These are phyloP conservation scores for Exserohilum turcica DNA, from an alignment of 2,329 filamentous ascomycete species.

Conservation along the genomic window DNA sequence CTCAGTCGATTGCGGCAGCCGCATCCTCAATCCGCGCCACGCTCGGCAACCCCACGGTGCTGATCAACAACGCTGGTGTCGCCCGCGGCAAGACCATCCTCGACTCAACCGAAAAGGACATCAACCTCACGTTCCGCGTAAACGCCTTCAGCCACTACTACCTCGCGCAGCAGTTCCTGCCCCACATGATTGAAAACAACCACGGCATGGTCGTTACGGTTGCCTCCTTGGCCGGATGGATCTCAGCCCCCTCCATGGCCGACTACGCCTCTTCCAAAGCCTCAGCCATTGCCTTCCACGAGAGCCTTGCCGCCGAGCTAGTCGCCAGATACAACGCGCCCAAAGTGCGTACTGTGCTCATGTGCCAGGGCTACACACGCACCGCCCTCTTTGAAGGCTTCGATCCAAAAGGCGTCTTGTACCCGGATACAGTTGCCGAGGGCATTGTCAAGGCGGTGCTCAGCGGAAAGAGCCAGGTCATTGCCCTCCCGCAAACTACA, in stretches of 20 bases:
- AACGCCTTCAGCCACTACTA: conserved; percentile 72
- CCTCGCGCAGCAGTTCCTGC: conserved; percentile 70
- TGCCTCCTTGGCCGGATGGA: conserved; percentile 66
- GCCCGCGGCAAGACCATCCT: conserved; percentile 67
- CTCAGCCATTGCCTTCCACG: conserved; percentile 69
- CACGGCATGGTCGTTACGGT: conserved; percentile 77
- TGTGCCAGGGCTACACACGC: conserved; percentile 67
- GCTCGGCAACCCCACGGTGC: conserved; percentile 68
- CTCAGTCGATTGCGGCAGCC: conserved; percentile 57
- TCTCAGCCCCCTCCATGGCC: conserved; percentile 66
- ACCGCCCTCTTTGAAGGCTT: conserved; percentile 66
- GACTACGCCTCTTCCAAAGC: conserved; percentile 72
- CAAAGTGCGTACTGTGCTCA: conserved; percentile 67
- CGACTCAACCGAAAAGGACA: conserved; percentile 60
- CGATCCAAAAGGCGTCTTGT: conserved; percentile 55
- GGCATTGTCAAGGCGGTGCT: conserved; percentile 66
- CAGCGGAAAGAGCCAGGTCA: conserved; percentile 61
- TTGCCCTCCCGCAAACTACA: conserved; percentile 58
- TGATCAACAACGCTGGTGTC: conserved; percentile 75
- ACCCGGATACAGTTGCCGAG: conserved; percentile 68
- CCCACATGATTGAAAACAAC: conserved; percentile 64
- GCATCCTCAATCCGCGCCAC: conserved; percentile 60
- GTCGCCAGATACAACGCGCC: conserved; percentile 64
- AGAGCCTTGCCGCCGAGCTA: conserved; percentile 56
- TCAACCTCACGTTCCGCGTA: conserved; percentile 72